These are phyloP conservation scores for Hansenula anomala DNA, from an alignment of 1,139 yeast species.

Conservation along the genomic window DNA sequence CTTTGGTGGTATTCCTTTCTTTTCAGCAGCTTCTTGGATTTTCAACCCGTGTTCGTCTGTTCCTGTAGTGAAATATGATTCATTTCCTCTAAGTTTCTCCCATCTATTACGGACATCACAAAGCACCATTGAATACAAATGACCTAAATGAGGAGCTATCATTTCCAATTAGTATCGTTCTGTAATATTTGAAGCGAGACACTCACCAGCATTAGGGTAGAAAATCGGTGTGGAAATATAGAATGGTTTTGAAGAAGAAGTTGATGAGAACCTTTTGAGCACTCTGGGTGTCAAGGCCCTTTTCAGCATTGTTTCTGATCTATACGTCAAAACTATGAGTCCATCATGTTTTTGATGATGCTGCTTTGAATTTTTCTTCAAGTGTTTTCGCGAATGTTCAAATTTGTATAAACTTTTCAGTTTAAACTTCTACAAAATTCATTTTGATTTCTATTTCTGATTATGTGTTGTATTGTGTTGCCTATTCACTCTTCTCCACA, in stretches of 20 bases:
- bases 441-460: background rate
- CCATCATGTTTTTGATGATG: no score
- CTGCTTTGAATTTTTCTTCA: no score
- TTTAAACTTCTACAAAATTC: no score
- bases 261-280: constrained; percentile 1
- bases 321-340: no score
- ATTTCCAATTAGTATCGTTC: no score
- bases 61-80: constrained; percentile 72
- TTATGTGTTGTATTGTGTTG: background rate
- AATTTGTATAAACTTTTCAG: no score
- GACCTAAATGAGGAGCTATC: constrained; percentile 92
- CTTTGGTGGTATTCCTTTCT: constrained; percentile 49
- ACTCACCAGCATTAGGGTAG: constrained; percentile 79
- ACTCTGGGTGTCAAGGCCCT: constrained; percentile 3
- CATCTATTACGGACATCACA: constrained; percentile 79
- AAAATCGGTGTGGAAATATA: constrained; percentile 88
- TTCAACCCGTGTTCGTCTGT: constrained; percentile 97
- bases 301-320: constrained; percentile 7
- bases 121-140: constrained; percentile 79
- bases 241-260: constrained; percentile 14
- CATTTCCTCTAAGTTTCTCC: constrained; percentile 45
- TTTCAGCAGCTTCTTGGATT: constrained; percentile 72
- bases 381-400: no score
- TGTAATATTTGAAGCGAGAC: no score
- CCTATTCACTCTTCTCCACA: constrained; percentile 32